Conservation (phyloP, 2,329 filamentous ascomycete species). For the Aspergillus eucalypticola region DNA sequence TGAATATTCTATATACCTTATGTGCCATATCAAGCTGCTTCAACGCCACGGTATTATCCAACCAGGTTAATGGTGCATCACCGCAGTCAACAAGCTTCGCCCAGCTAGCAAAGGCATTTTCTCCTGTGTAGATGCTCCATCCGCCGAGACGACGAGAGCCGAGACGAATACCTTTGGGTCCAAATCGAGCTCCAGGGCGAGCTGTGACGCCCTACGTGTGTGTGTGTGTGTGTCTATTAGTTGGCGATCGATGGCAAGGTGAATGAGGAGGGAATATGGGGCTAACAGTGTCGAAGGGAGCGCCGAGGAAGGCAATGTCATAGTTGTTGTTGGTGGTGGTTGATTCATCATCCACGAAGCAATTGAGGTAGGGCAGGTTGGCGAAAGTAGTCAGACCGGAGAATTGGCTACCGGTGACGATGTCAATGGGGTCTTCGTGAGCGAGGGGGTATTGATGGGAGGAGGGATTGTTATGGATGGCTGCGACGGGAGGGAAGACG, state of each 20-base stretch:
- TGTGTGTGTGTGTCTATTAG: neutral
- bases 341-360: conserved; percentile 26
- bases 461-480: conserved; percentile 19
- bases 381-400: conserved; percentile 37
- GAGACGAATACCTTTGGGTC: conserved; percentile 53
- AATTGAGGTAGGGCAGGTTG: conserved; percentile 35
- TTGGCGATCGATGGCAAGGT: neutral
- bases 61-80: conserved; percentile 53
- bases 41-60: conserved; percentile 58
- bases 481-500: conserved; percentile 30
- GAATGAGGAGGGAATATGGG: neutral
- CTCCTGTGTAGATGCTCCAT: conserved; percentile 54
- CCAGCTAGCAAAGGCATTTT: conserved; percentile 50
- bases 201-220: conserved; percentile 44
- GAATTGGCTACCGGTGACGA: conserved; percentile 47
- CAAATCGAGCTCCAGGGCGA: conserved; percentile 55
- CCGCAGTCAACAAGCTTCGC: conserved; percentile 58
- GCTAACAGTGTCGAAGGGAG: conserved; percentile 52
- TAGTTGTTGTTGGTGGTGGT: conserved; percentile 21
- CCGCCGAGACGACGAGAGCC: conserved; percentile 52
- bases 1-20: conserved; percentile 29
- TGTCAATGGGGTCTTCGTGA: conserved; percentile 40
- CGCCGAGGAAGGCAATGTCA: conserved; percentile 50
- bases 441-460: conserved; percentile 16
- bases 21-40: conserved; percentile 56